phyloP scores from a whole-genome alignment of 2,329 filamentous ascomycete genomes.

The Teratosphaeriaceae sp. region DNA sequence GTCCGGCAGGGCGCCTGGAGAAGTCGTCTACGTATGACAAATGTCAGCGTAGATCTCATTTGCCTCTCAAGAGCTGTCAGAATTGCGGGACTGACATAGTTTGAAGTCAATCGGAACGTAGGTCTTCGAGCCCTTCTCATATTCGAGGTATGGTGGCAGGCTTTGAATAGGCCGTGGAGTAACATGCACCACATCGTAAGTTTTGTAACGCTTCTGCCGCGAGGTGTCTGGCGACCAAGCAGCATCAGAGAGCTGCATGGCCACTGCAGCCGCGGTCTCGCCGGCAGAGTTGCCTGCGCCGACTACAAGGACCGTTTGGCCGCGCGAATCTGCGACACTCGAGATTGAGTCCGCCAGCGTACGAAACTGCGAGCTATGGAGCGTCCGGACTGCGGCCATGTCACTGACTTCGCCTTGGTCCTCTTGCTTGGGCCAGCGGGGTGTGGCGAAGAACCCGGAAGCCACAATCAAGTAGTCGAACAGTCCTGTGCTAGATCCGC shows the following conservation, averaged over 20 bases:
- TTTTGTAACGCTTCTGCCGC: conserved; percentile 20
- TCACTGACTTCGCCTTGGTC: neutral
- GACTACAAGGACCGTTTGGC: conserved; percentile 63
- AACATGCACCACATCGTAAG: conserved; percentile 60
- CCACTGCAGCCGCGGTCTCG: conserved; percentile 67
- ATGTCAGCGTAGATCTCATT: no score
- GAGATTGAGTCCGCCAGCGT: conserved; percentile 38
- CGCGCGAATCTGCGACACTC: conserved; percentile 5
- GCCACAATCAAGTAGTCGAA: conserved; percentile 70
- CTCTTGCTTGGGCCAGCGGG: conserved; percentile 48
- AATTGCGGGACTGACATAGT: no score
- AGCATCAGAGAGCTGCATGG: conserved; percentile 62
- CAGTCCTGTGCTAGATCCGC: no score
- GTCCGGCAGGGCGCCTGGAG: conserved; percentile 52
- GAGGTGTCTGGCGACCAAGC: conserved; percentile 43
- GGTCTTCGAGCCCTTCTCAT: conserved; percentile 31
- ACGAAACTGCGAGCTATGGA: conserved; percentile 65
- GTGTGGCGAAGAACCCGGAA: conserved; percentile 68
- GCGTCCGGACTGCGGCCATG: conserved; percentile 36
- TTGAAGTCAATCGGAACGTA: conserved; percentile 69
- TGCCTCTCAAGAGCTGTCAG: no score
- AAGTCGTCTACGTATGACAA: no score
- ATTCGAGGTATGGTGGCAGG: conserved; percentile 50
- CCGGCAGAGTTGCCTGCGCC: conserved; percentile 79
- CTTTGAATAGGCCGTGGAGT: conserved; percentile 65